Evolutionary conservation across 176 grass and related monocot genomes (phyloP), one percentile per base, ranked within the genome.

Genomic region (Carex pumila): DNA sequence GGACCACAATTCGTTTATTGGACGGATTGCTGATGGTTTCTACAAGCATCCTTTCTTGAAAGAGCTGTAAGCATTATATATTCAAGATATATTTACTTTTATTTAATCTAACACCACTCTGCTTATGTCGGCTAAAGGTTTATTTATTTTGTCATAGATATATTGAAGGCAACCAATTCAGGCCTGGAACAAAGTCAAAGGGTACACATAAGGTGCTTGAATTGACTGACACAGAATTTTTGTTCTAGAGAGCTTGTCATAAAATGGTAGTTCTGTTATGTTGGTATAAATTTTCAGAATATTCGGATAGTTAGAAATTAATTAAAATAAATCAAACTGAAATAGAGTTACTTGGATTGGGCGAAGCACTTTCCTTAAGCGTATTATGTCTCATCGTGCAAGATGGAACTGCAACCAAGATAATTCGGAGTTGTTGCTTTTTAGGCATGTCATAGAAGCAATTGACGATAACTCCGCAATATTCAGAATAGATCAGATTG

Each of bases 31-130:
- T 12, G 91, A 99, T 90, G 89, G 89, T 79, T 81, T 99, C 36
- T 99, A 99, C 91, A 99, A 89, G 76, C 88, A 95, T 82, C 91
- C 89, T 47, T 95, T 91, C 76, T 73, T 99, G 84, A 95, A 99
- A 84, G 93, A 99, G 64, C 70, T 99, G 96, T 99, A 86, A 85
- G 91, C 71, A 84, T 22, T 75, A 80, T 88, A 0, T 1, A 73
- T 50, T 81, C 11, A 14, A 52, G 37, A 49, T 14, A 54, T 29
- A 36, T 19, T 79, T 75, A 36, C 15, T 41, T 80, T 10, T 62
- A 66, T 25, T 58, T 52, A 53, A 13, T 55, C 49, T 55, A 76
- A 15, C 21, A 31, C 22, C 25, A 76, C 5, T 73, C n/a, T 53
- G 11, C 22, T 36, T 57, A 65, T 65, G 79, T 9, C 84, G 17